Conservation (phyloP, 2,329 filamentous ascomycete species). For the Scedosporium minutisporum region DNA sequence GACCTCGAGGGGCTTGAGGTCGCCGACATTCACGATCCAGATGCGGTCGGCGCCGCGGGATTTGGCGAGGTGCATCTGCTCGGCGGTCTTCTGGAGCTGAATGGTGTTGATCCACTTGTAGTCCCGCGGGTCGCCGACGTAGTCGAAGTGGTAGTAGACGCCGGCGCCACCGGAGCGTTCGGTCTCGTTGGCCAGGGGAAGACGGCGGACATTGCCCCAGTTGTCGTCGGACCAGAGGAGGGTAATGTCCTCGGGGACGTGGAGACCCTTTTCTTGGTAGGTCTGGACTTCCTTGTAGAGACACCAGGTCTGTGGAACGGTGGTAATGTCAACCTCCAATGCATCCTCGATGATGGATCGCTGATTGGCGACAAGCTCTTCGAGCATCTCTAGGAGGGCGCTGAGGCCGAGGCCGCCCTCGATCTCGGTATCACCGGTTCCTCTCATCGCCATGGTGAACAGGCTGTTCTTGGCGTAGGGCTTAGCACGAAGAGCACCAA, state of each 20-base stretch:
- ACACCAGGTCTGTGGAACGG: conserved; percentile 61
- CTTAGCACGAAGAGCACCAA: conserved; percentile 55
- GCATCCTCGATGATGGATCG: conserved; percentile 47
- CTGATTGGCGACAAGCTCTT: conserved; percentile 51
- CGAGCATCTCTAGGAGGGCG: conserved; percentile 48
- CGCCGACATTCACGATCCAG: conserved; percentile 60
- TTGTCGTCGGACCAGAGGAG: conserved; percentile 63
- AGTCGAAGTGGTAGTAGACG: conserved; percentile 54
- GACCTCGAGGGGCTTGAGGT: conserved; percentile 55
- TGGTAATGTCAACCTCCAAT: conserved; percentile 36
- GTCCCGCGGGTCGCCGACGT: conserved; percentile 35
- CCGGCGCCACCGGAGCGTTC: conserved; percentile 52
- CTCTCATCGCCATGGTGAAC: conserved; percentile 63
- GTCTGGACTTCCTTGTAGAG: conserved; percentile 66
- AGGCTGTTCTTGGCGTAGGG: conserved; percentile 55
- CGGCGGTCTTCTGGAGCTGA: conserved; percentile 49
- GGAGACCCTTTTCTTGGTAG: conserved; percentile 55
- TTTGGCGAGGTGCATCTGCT: conserved; percentile 50
- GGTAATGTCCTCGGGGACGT: conserved; percentile 53
- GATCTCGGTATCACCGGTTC: conserved; percentile 55
- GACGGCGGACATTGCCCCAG: conserved; percentile 53
- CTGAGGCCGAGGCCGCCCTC: conserved; percentile 38
- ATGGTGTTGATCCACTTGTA: conserved; percentile 58
- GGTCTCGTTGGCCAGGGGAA: conserved; percentile 52
- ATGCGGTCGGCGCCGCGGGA: conserved; percentile 48